These are phyloP conservation scores for Xenoacremonium recifei DNA, from an alignment of 2,329 filamentous ascomycete species.

Conservation along the genomic window DNA sequence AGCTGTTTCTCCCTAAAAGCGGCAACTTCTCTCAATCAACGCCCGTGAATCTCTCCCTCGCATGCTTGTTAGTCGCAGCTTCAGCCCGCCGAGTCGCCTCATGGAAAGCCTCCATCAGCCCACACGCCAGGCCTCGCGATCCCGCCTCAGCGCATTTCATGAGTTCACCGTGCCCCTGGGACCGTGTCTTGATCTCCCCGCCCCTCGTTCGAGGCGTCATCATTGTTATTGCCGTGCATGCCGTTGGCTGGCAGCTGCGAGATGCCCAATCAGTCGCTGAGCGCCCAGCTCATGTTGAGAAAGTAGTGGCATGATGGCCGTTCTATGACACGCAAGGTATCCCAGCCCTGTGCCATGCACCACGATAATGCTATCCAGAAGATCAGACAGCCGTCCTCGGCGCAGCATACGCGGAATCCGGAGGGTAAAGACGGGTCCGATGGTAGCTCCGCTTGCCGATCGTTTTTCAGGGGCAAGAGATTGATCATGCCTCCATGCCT, in stretches of 20 bases:
- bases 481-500: no score
- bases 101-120: background rate
- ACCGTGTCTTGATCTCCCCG: background rate
- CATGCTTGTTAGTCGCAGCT: background rate
- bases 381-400: no score
- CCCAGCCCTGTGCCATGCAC: no score
- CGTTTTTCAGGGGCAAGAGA: no score
- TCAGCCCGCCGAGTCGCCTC: background rate
- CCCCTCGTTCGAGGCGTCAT: background rate
- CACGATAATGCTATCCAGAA: no score
- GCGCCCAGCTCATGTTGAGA: no score
- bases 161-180: background rate
- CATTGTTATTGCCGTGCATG: background rate
- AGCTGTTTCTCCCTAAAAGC: no score
- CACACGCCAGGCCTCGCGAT: background rate
- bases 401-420: no score
- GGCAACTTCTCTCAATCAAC: background rate
- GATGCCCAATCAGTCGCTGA: slow-evolving; percentile 2
- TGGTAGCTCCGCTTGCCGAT: no score
- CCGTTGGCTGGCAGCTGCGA: background rate
- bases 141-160: background rate
- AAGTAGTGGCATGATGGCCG: no score
- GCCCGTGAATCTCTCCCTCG: background rate
- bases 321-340: no score
- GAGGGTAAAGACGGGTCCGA: no score